These are phyloP conservation scores for Acidiella bohemica DNA, from an alignment of 495 filamentous ascomycete species.

Conservation along the genomic window DNA sequence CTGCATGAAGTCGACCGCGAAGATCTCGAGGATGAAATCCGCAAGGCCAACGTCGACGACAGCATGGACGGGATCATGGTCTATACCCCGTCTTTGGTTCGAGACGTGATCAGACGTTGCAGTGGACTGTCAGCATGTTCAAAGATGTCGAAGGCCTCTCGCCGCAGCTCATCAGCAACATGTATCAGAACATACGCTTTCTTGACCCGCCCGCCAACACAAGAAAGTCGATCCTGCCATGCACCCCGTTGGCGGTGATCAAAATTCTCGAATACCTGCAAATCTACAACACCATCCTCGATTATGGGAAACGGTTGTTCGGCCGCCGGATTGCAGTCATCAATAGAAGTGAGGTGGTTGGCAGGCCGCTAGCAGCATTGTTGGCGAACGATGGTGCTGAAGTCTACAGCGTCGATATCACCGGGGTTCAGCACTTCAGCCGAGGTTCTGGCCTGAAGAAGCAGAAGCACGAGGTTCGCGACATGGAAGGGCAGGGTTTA, in stretches of 20 bases:
- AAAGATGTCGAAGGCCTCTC: slow-evolving; percentile 96
- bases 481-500: slow-evolving; percentile 58
- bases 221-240: slow-evolving; percentile 85
- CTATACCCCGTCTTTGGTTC: slow-evolving; percentile 92
- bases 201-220: slow-evolving; percentile 57
- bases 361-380: slow-evolving; percentile 82
- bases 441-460: slow-evolving; percentile 73
- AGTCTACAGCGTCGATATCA: slow-evolving; percentile 89
- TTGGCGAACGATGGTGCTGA: slow-evolving; percentile 91
- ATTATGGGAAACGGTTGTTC: slow-evolving; percentile 83
- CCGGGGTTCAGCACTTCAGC: slow-evolving; percentile 82
- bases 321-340: slow-evolving; percentile 88
- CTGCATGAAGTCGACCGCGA: slow-evolving; percentile 73
- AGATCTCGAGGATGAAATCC: slow-evolving; percentile 70
- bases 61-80: slow-evolving; percentile 85
- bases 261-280: slow-evolving; percentile 92
- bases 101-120: slow-evolving; percentile 79
- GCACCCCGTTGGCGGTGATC: slow-evolving; percentile 86
- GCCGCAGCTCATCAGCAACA: slow-evolving; percentile 92
- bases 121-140: slow-evolving; percentile 75
- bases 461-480: slow-evolving; percentile 66
- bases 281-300: slow-evolving; percentile 92
- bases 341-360: slow-evolving; percentile 90
- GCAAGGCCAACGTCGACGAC: slow-evolving; percentile 66
- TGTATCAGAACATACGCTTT: slow-evolving; percentile 97